phyloP scores from a whole-genome alignment of 2,329 filamentous ascomycete species.

The Alternaria atra region DNA sequence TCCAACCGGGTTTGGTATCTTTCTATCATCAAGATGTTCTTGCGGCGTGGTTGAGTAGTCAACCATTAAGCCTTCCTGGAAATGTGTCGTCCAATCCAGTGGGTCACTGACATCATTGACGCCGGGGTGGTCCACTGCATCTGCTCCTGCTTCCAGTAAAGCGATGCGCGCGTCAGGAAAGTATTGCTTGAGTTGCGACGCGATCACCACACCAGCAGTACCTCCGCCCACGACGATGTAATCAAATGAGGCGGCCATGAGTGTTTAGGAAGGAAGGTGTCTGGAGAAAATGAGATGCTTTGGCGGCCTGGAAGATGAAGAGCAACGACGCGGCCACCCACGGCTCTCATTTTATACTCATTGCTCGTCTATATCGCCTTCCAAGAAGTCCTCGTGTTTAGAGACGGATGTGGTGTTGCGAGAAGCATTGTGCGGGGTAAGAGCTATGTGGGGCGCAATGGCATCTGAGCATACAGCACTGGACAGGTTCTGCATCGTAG shows the following conservation, averaged over 20 bases:
- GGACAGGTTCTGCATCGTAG: background rate
- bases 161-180: conserved; percentile 12
- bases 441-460: background rate
- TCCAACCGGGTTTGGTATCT: conserved; percentile 23
- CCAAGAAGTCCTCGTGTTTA: background rate
- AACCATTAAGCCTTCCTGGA: conserved; percentile 17
- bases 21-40: conserved; percentile 18
- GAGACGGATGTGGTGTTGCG: background rate
- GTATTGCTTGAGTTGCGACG: conserved; percentile 27
- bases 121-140: conserved; percentile 13
- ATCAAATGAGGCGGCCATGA: conserved; percentile 17
- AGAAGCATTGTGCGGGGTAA: background rate
- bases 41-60: conserved; percentile 31
- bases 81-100: conserved; percentile 6
- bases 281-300: background rate
- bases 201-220: conserved; percentile 34
- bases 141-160: conserved; percentile 27
- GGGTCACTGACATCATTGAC: conserved; percentile 19
- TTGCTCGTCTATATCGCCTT: background rate
- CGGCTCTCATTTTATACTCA: background rate
- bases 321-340: background rate
- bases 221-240: conserved; percentile 40
- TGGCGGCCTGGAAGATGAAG: background rate
- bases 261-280: background rate
- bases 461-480: background rate